A percentile compares a stretch with the other conserved stretches of the same genome.
These are phyloP conservation scores for Candida jianshihensis DNA, from an alignment of 805 yeast species.

Conservation along the genomic window DNA sequence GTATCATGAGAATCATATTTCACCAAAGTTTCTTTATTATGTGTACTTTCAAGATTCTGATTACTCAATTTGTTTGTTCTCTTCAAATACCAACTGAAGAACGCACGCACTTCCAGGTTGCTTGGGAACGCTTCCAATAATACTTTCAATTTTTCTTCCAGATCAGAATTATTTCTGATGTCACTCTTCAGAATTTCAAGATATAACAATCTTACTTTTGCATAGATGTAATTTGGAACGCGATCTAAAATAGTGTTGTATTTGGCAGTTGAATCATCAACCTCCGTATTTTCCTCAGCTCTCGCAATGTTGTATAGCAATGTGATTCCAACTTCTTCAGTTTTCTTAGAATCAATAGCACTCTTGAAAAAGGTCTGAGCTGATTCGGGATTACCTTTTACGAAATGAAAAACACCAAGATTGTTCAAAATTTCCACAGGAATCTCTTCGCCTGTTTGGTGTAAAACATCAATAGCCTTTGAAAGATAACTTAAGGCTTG, in stretches of 20 bases:
- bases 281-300: conserved; percentile 43
- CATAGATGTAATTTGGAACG: conserved; percentile 68
- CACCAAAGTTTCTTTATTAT: conserved; percentile 79
- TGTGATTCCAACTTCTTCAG: conserved; percentile 32
- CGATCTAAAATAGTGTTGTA: conserved; percentile 52
- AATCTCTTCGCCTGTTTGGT: conserved; percentile 25
- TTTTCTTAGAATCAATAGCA: conserved; percentile 33
- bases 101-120: conserved; percentile 79
- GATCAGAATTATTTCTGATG: conserved; percentile 27
- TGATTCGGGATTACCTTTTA: conserved; percentile 50
- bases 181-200: conserved; percentile 47
- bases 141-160: conserved; percentile 46
- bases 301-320: conserved; percentile 73
- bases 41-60: conserved; percentile 61
- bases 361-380: conserved; percentile 50
- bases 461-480: conserved; percentile 48
- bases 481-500: conserved; percentile 60
- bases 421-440: conserved; percentile 68
- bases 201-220: conserved; percentile 64
- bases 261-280: conserved; percentile 17
- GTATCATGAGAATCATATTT: conserved; percentile 81
- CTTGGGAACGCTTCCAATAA: conserved; percentile 49
- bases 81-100: conserved; percentile 82
- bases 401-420: conserved; percentile 74
- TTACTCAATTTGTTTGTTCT: conserved; percentile 41